Base-by-base conservation (phyloP, 768 basidiomycete species). In the Lactifluus subvellereus region DNA sequence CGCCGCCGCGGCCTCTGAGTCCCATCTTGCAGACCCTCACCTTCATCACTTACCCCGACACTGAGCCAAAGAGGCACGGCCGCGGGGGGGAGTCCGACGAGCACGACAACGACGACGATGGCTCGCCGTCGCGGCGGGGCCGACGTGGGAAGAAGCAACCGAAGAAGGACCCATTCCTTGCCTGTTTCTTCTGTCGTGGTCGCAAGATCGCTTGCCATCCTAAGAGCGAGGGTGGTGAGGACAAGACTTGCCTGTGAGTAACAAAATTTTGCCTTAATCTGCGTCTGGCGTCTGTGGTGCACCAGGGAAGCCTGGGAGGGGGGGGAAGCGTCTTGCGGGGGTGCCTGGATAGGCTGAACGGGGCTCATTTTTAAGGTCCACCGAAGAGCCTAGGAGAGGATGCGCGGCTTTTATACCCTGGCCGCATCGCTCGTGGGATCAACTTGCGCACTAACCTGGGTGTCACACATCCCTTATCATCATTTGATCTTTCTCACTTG, bases 131-230 rank as follows among this genome's bases (percentile, higher is more conserved):
- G 67, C 51, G 65, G 66, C 67, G 65, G 61, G 60, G 73, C 67
- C 50, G 73, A 69, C 67, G 68, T 64, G 63, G 63, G 54, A 64
- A 55, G n/a, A 67, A 67, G 45, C 49, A 60, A 43, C 71, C 72
- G n/a, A 74, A 73, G 70, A 74, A 75, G 68, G 74, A 76, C 32
- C 68, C 73, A 20, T 74, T 73, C 37, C 72, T 77, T n/a, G 76
- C 76, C 10, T 76, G 75, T 64, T 73, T 70, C 61, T 77, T 77
- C 70, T 76, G 76, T 60, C 62, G 76, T 22, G 74, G 74, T 43
- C 74, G 76, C 61, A 77, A 77, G 73, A 76, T 76, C 51, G 75
- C 75, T 20, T 77, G 76, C 64, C 71, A 73, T 35, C 74, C 71
- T 18, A 74, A 71, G 58, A 64, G 68, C 20, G 70, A 71, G 32